Conservation (phyloP, 495 filamentous ascomycete genomes). For the Aspergillus steynii region DNA sequence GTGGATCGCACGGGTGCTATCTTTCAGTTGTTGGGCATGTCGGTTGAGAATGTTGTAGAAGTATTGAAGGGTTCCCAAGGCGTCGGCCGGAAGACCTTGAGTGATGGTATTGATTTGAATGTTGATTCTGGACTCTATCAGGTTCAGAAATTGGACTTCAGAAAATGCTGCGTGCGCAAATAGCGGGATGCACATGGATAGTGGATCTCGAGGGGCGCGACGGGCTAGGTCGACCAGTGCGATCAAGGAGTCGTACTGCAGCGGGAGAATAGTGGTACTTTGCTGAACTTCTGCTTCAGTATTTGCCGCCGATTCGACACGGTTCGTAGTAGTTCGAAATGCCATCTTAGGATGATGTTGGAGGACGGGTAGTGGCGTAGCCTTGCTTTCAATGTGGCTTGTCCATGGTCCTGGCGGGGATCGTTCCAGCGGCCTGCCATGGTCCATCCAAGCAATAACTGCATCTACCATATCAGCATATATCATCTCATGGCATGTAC, state of each 20-base stretch:
- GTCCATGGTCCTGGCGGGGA: slow-evolving; percentile 3
- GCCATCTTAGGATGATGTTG: slow-evolving; percentile 8
- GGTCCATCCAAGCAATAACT: slow-evolving; percentile 10
- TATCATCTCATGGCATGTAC: neutral
- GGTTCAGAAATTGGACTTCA: slow-evolving; percentile 7
- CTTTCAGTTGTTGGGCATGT: slow-evolving; percentile 1
- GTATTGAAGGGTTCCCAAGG: neutral
- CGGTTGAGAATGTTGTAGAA: slow-evolving; percentile 1
- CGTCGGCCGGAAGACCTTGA: neutral
- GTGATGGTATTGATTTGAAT: neutral
- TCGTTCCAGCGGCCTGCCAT: neutral
- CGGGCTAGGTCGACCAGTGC: slow-evolving; percentile 2
- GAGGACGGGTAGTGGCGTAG: neutral
- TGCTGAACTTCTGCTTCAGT: slow-evolving; percentile 3
- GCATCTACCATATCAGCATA: neutral
- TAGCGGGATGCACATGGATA: slow-evolving; percentile 3
- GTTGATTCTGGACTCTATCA: neutral
- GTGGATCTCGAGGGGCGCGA: slow-evolving; percentile 2
- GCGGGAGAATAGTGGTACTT: slow-evolving; percentile 5
- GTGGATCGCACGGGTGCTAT: slow-evolving; percentile 1
- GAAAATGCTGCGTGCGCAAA: slow-evolving; percentile 8
- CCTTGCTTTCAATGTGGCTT: slow-evolving; percentile 5
- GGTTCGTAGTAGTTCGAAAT: slow-evolving; percentile 7
- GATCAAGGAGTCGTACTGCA: slow-evolving; percentile 2
- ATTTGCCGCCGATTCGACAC: neutral